Evolutionary conservation across 2,329 filamentous ascomycete species (phyloP), one percentile per base, ranked within the genome.

Genomic region (Botrytis pseudocinerea): DNA sequence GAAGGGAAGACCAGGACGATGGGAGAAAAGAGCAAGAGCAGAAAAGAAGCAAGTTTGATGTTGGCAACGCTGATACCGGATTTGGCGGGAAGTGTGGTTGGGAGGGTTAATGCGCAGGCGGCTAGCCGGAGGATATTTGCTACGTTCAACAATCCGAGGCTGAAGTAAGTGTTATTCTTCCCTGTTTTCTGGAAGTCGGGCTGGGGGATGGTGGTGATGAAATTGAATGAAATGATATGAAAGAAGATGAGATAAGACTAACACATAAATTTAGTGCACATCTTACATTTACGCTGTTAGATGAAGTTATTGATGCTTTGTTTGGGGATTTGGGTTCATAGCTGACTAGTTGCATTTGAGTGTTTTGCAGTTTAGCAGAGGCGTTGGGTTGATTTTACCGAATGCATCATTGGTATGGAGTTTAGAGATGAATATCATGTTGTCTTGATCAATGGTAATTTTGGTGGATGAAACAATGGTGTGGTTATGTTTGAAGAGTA

Each of bases 61-160:
- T 86, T 99, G 66, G 93, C 92, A 16, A 97, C 94, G 16, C 87
- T 99, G 68, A 87, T 99, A 32, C 96, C 96, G 3, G 96, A 99
- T 81, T 81, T 99, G 73, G 95, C 93, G 14, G 94, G 92, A 12
- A 97, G 93, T 82, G 97, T 99, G 10, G 97, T 99, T 25, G 96
- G 96, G 7, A 89, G 94, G 79, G 89, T 91, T 61, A 99, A 99
- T 84, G 96, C 97, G 25, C 93, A 97, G 81, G 92, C 92, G 72
- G 96, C 96, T 35, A 95, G 94, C 76, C 88, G 95, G 77, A 92
- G 95, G 79, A 89, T 98, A 65, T 93, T 97, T 84, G 95, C 94
- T 16, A 94, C 93, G 63, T 85, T 98, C 77, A 99, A 99, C 82
- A 99, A 98, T 83, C 87, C 90, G 73, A 87, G 94, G 76, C 85